phyloP scores from a whole-genome alignment of 345 rosid genomes.

The Citrus cavaleriei region DNA sequence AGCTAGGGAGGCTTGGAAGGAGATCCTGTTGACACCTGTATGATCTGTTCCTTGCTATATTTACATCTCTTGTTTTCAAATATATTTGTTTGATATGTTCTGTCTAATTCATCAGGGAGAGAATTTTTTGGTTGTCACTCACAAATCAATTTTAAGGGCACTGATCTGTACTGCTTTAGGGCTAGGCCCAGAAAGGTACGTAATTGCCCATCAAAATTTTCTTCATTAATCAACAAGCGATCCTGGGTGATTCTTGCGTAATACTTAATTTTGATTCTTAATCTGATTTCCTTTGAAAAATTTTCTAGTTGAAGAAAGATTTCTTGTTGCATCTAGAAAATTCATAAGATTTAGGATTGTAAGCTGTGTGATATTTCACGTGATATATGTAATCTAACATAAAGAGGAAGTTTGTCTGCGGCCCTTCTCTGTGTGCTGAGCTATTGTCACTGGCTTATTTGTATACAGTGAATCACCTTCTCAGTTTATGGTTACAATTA shows the following conservation, averaged over 20 bases:
- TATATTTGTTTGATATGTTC: conserved; percentile 14
- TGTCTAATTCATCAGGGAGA: conserved; percentile 39
- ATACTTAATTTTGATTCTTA: neutral
- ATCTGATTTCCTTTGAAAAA: neutral
- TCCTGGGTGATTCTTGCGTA: neutral
- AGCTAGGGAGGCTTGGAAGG: conserved; percentile 67
- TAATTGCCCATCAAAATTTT: neutral
- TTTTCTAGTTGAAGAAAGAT: neutral
- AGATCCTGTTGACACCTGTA: conserved; percentile 53
- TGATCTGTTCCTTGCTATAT: conserved; percentile 6
- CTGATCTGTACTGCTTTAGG: conserved; percentile 69
- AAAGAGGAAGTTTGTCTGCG: neutral
- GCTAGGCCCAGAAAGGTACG: conserved; percentile 52
- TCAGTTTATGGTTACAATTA: neutral
- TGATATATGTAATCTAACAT: neutral
- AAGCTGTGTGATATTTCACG: neutral
- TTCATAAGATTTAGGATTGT: neutral
- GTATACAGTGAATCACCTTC: neutral
- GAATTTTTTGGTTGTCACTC: conserved; percentile 51
- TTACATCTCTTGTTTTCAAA: neutral
- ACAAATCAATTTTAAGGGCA: conserved; percentile 63
- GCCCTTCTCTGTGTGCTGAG: no score
- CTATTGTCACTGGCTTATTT: neutral
- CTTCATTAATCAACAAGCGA: neutral
- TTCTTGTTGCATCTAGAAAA: neutral